phyloP scores from a whole-genome alignment of 2,329 filamentous ascomycete genomes.

The Bipolaris oryzae region DNA sequence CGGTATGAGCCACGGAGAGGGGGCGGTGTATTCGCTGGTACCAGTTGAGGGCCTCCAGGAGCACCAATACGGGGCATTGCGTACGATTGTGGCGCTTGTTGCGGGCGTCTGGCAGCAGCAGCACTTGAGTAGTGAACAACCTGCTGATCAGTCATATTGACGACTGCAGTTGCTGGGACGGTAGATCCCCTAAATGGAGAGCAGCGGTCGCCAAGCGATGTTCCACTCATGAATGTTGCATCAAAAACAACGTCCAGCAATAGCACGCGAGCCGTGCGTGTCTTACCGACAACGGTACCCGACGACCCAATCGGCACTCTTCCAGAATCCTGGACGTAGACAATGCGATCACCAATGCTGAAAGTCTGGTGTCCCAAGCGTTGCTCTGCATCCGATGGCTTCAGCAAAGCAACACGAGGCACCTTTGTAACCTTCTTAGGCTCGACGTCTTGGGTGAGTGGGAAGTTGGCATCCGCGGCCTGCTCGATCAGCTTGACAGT shows the following conservation, averaged over 20 bases:
- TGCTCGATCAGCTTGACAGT: slow-evolving; percentile 81
- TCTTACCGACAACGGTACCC: slow-evolving; percentile 94
- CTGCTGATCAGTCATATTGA: slow-evolving; percentile 85
- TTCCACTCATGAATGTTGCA: slow-evolving; percentile 94
- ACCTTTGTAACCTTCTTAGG: slow-evolving; percentile 78
- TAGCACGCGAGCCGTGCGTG: slow-evolving; percentile 79
- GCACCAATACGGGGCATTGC: slow-evolving; percentile 62
- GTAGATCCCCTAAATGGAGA: slow-evolving; percentile 94
- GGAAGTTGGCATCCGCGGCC: slow-evolving; percentile 65
- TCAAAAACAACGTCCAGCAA: slow-evolving; percentile 94
- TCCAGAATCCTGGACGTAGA: slow-evolving; percentile 90
- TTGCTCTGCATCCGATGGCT: slow-evolving; percentile 95
- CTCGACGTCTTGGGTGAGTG: slow-evolving; percentile 49
- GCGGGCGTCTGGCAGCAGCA: slow-evolving; percentile 60
- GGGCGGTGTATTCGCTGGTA: slow-evolving; percentile 61
- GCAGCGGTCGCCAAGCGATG: slow-evolving; percentile 85
- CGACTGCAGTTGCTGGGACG: slow-evolving; percentile 81
- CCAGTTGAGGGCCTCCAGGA: slow-evolving; percentile 64
- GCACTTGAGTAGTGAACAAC: slow-evolving; percentile 71
- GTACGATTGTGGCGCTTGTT: slow-evolving; percentile 57
- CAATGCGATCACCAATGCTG: slow-evolving; percentile 83
- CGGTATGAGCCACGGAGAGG: slow-evolving; percentile 65
- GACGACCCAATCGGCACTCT: slow-evolving; percentile 91
- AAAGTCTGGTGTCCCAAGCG: slow-evolving; percentile 86
- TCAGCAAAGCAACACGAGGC: slow-evolving; percentile 84